Percentiles rank a stretch among this genome's conserved stretches.
Evolutionary conservation across 73 alveolate genomes (phyloP).

Genomic region (Symbiodinium natans): DNA sequence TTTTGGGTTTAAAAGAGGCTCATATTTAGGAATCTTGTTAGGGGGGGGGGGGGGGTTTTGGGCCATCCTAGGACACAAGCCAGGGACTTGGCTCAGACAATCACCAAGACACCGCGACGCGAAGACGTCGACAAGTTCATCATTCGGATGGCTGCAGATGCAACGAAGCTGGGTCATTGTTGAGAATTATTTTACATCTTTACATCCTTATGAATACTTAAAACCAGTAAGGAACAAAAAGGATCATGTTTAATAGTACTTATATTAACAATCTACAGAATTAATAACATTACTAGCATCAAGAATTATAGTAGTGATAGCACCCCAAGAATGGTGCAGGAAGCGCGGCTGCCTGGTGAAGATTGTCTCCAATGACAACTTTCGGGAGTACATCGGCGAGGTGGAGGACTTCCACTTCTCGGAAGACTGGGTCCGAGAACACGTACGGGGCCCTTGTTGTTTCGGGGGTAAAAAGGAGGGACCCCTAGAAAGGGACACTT

Average conservation of each 20-base stretch:
- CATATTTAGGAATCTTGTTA: no score
- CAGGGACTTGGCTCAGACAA: background rate
- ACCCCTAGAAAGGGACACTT: no score
- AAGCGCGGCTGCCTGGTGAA: slow-evolving; percentile 29
- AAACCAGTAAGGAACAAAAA: no score
- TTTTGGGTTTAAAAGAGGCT: no score
- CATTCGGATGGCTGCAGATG: slow-evolving; percentile 50
- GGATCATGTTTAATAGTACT: no score
- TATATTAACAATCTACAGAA: no score
- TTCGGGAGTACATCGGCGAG: slow-evolving; percentile 54
- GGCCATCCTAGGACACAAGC: no score
- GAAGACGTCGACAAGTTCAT: slow-evolving; percentile 81
- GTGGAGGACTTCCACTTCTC: slow-evolving; percentile 35
- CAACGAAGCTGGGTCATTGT: background rate
- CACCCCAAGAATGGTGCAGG: background rate
- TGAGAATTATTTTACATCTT: background rate
- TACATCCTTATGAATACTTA: no score
- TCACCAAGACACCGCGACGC: slow-evolving; percentile 18
- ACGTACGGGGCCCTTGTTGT: background rate
- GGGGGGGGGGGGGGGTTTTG: no score
- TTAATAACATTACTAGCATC: no score
- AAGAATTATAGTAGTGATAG: no score
- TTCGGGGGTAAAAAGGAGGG: no score
- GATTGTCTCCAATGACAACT: slow-evolving; percentile 75
- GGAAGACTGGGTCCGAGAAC: slow-evolving; percentile 65